Evolutionary conservation across 805 yeast genomes (phyloP).

Genomic region (Candida incommunis): DNA sequence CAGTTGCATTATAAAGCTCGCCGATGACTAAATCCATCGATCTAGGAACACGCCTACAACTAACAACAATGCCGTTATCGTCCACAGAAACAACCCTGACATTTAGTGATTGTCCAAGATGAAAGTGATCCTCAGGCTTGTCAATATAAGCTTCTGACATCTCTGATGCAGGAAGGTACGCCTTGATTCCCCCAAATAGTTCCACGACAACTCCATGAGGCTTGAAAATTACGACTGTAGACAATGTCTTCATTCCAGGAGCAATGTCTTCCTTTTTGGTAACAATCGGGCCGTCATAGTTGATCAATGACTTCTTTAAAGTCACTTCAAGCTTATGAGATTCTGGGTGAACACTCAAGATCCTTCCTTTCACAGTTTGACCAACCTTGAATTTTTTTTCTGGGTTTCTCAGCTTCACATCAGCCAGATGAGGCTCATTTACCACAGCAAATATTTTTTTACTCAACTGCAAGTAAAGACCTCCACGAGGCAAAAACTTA

Average conservation of each 20-base stretch:
- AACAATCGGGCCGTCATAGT: constrained; percentile 26
- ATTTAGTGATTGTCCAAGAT: constrained; percentile 68
- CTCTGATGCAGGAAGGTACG: constrained; percentile 75
- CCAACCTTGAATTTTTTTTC: constrained; percentile 87
- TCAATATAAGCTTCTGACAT: constrained; percentile 78
- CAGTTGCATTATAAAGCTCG: constrained; percentile 36
- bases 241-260: constrained; percentile 44
- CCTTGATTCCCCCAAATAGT: constrained; percentile 67
- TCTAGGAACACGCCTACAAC: not conserved
- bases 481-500: constrained; percentile 45
- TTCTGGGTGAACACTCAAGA: constrained; percentile 17
- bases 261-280: constrained; percentile 37
- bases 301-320: constrained; percentile 71
- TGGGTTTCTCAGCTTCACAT: constrained; percentile 70
- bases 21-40: not conserved
- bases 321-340: constrained; percentile 47
- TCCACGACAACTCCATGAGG: constrained; percentile 72
- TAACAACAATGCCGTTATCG: constrained; percentile 1
- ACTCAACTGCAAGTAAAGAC: constrained; percentile 53
- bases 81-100: constrained; percentile 54
- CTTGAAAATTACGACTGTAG: constrained; percentile 57
- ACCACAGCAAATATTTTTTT: constrained; percentile 57
- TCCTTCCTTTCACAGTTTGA: constrained; percentile 50
- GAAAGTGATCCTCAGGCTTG: constrained; percentile 63
- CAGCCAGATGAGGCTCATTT: constrained; percentile 65